Base-by-base conservation (phyloP, 495 filamentous ascomycete species). In the Aspergillus bridgeri region DNA sequence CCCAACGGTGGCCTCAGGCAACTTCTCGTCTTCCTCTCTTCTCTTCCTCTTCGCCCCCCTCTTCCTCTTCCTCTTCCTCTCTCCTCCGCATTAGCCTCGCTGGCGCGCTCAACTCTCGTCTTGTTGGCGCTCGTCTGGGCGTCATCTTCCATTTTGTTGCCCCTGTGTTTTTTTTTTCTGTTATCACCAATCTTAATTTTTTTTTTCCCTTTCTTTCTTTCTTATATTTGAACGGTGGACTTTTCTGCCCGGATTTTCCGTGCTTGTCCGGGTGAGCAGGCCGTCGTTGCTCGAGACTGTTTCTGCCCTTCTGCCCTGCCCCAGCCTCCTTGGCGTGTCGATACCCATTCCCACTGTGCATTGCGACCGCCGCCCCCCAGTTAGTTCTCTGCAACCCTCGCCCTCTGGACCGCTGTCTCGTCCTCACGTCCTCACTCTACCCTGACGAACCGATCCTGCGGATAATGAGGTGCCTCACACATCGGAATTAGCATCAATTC, bases 381-480 rank as follows among this genome's bases (percentile, higher is more conserved):
- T n/a, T n/a, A n/a, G 42, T 45, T n/a, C 51, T 57, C 49, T 56
- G 42, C 42, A 27, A 45, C 42, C 56, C 48, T 50, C 42, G 33
- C 51, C 54, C 54, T 53, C 56, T 50, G 11, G 29, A 48, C 50
- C 53, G 47, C 38, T 48, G 45, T 43, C 19, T 11, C 42, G 20
- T 42, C 20, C 21, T 20, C 53, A 57, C 33, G 24, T 33, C 42
- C 24, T 21, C 18, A 3, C 27, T 29, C 42, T 54, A 48, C 23
- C 48, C 53, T 61, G 25, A 21, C 52, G 17, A 48, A 48, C 15
- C 42, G 3, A 22, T 42, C 44, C 9, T 57, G 50, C 50, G 48
- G 63, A 75, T 68, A 58, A 76, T 76, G 74, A 61, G 53, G 64
- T 53, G 51, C 62, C 54, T 44, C 57, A 60, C 64, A 61, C 54